These are phyloP conservation scores for Fusarium dlaminii DNA, from an alignment of 2,329 filamentous ascomycete genomes.

Conservation along the genomic window DNA sequence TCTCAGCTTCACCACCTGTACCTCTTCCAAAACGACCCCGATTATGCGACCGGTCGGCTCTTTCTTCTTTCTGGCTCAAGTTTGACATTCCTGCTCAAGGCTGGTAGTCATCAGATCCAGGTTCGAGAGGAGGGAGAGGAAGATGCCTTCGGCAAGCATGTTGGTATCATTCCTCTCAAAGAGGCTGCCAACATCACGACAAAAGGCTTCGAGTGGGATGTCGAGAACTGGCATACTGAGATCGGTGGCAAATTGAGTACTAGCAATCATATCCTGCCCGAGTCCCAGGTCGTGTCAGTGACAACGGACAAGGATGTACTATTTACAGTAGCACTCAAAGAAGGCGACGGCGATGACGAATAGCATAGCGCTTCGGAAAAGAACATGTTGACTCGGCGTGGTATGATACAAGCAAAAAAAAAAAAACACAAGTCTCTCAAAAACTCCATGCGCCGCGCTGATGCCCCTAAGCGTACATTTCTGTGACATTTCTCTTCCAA, in stretches of 20 bases:
- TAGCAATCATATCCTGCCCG: slow-evolving; percentile 77
- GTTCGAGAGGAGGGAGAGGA: slow-evolving; percentile 63
- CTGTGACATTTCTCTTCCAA: slow-evolving; percentile 8
- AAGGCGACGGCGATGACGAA: slow-evolving; percentile 49
- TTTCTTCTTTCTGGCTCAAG: slow-evolving; percentile 85
- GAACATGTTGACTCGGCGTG: slow-evolving; percentile 7
- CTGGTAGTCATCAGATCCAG: slow-evolving; percentile 73
- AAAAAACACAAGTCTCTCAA: slow-evolving; percentile 22
- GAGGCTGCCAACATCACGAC: slow-evolving; percentile 84
- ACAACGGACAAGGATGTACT: slow-evolving; percentile 71
- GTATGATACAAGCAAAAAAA: slow-evolving; percentile 28
- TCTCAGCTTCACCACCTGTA: slow-evolving; percentile 89
- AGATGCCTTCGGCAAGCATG: slow-evolving; percentile 75
- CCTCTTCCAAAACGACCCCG: slow-evolving; percentile 63
- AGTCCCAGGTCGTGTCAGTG: slow-evolving; percentile 69
- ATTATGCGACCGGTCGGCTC: slow-evolving; percentile 65
- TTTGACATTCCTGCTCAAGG: slow-evolving; percentile 81
- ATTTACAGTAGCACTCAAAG: slow-evolving; percentile 75
- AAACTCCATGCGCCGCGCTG: slow-evolving; percentile 45
- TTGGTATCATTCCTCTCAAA: slow-evolving; percentile 87
- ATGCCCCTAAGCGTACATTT: slow-evolving; percentile 30
- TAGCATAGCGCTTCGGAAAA: slow-evolving; percentile 13
- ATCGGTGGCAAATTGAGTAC: slow-evolving; percentile 81
- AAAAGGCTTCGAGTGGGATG: slow-evolving; percentile 89
- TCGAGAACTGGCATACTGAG: slow-evolving; percentile 79